A percentile compares a stretch with the other conserved stretches of the same genome.
Evolutionary conservation across 352 stramenopile genomes (phyloP).

Genomic region (Globisporangium paroecandrum): DNA sequence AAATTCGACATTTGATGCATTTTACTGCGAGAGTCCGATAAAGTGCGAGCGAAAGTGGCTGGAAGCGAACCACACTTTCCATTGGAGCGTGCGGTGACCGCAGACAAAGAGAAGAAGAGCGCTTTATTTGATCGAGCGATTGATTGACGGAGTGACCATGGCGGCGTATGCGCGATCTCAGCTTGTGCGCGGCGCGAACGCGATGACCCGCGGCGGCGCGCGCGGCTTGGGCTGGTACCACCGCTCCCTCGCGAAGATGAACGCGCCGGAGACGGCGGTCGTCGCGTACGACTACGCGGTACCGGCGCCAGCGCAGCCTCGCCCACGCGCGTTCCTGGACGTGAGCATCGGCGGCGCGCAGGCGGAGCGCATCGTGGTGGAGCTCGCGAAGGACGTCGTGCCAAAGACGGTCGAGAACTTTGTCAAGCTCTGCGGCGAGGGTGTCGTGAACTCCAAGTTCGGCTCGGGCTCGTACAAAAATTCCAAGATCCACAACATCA

Average conservation of each 20-base stretch:
- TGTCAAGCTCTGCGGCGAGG: slow-evolving; percentile 64
- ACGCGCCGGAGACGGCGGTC: slow-evolving; percentile 46
- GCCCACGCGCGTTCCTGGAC: slow-evolving; percentile 74
- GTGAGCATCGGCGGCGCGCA: slow-evolving; percentile 80
- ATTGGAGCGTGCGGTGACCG: neutral
- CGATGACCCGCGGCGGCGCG: slow-evolving; percentile 58
- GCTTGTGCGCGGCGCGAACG: slow-evolving; percentile 50
- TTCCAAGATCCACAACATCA: slow-evolving; percentile 84
- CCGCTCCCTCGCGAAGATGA: slow-evolving; percentile 82
- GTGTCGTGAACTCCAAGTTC: slow-evolving; percentile 54
- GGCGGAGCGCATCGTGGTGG: slow-evolving; percentile 72
- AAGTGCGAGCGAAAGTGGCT: slow-evolving; percentile 26
- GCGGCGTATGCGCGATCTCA: slow-evolving; percentile 58
- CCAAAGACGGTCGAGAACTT: slow-evolving; percentile 78
- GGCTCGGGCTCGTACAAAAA: slow-evolving; percentile 78
- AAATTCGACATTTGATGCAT: neutral
- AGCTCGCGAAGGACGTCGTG: slow-evolving; percentile 82
- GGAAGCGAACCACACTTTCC: slow-evolving; percentile 29
- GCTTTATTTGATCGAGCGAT: neutral
- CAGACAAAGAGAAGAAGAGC: slow-evolving; percentile 4
- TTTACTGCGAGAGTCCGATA: neutral
- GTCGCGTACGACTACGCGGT: slow-evolving; percentile 70
- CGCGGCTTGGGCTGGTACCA: slow-evolving; percentile 84
- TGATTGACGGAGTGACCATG: slow-evolving; percentile 24
- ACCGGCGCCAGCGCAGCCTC: slow-evolving; percentile 43